A percentile compares a stretch with the other conserved stretches of the same genome.
These are phyloP conservation scores for Sugiyamaella smithiae DNA, from an alignment of 805 yeast species.

Conservation along the genomic window DNA sequence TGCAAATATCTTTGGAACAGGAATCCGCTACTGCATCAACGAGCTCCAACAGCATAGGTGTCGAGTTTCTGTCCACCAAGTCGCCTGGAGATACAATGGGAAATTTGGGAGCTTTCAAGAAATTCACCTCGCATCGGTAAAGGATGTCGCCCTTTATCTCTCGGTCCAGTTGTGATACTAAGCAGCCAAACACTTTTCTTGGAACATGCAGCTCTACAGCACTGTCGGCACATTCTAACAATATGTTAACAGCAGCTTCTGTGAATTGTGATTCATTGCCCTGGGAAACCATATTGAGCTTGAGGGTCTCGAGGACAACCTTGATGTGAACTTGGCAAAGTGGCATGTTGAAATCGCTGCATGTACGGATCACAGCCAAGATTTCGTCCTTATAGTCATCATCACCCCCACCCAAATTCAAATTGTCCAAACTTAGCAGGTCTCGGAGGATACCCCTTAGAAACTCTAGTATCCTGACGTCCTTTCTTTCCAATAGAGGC, in stretches of 20 bases:
- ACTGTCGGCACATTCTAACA: conserved; percentile 3
- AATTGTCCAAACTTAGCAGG: conserved; percentile 2
- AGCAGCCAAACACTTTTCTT: conserved; percentile 23
- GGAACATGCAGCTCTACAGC: not conserved
- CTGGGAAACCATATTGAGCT: not conserved
- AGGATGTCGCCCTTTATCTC: conserved; percentile 21
- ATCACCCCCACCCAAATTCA: not conserved
- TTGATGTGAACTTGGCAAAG: conserved; percentile 21
- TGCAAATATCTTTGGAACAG: conserved; percentile 16
- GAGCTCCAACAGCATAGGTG: conserved; percentile 21
- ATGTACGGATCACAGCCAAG: conserved; percentile 7
- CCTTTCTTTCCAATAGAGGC: conserved; percentile 17
- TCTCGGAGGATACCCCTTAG: conserved; percentile 7
- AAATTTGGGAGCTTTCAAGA: conserved; percentile 23
- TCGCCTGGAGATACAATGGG: conserved; percentile 17
- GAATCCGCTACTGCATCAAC: conserved; percentile 28
- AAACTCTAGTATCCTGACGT: not conserved
- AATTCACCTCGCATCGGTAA: conserved; percentile 18
- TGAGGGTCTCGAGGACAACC: conserved; percentile 7
- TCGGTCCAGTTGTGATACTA: conserved; percentile 19
- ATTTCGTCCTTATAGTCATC: conserved; percentile 9
- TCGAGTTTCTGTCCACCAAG: not conserved
- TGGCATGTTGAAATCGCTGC: conserved; percentile 19
- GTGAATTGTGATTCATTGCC: not conserved
- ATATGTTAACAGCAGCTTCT: not conserved